Conservation (phyloP, 208 protist genomes). For the Leishmania tarentolae region DNA sequence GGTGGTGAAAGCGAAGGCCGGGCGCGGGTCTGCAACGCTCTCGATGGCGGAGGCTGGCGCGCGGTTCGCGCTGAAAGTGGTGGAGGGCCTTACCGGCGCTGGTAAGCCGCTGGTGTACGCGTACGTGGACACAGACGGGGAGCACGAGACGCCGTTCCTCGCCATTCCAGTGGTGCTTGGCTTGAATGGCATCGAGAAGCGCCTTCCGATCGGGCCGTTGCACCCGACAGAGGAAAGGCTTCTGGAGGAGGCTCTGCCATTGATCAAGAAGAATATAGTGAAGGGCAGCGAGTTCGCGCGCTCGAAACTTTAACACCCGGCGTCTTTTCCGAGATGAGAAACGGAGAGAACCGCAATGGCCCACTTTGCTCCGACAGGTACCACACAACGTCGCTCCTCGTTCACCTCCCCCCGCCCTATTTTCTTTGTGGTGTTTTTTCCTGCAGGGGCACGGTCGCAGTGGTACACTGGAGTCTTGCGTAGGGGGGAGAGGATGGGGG, state of each 20-base stretch:
- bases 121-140: constrained; percentile 84
- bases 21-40: constrained; percentile 95
- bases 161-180: constrained; percentile 80
- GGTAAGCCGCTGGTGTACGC: constrained; percentile 70
- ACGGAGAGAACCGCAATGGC: too few species aligned
- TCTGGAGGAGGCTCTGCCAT: constrained; percentile 36
- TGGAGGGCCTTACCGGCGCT: constrained; percentile 68
- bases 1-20: constrained; percentile 96
- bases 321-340: background rate
- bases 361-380: background rate
- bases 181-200: constrained; percentile 71
- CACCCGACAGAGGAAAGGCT: constrained; percentile 43
- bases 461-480: too few species aligned
- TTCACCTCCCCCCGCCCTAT: background rate
- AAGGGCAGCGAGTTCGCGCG: constrained; percentile 73
- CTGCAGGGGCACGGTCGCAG: too few species aligned
- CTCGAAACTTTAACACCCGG: constrained; percentile 75
- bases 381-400: too few species aligned
- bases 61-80: constrained; percentile 75
- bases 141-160: constrained; percentile 67
- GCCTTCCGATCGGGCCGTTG: constrained; percentile 77
- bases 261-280: constrained; percentile 81
- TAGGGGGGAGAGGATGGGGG: background rate
- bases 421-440: background rate
- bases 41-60: constrained; percentile 95